A percentile compares a stretch with the other conserved stretches of the same genome.
These are phyloP conservation scores for Leptographium flavum DNA, from an alignment of 2,329 filamentous ascomycete genomes.

Conservation along the genomic window DNA sequence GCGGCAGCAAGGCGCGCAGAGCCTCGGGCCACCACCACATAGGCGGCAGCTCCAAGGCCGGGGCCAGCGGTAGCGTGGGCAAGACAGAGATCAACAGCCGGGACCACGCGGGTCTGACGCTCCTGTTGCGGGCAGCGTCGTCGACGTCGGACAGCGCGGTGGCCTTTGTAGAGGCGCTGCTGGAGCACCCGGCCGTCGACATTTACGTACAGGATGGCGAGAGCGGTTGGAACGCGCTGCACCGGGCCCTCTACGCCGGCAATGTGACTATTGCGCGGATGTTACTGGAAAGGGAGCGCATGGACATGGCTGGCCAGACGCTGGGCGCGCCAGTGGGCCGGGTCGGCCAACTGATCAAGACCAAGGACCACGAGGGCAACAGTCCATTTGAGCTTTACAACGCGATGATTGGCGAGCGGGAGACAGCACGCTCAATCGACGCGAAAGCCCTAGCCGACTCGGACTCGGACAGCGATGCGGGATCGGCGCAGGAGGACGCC, in stretches of 20 bases:
- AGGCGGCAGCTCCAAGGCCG: slow-evolving; percentile 22
- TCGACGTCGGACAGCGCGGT: slow-evolving; percentile 55
- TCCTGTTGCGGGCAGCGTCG: slow-evolving; percentile 73
- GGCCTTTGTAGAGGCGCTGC: slow-evolving; percentile 62
- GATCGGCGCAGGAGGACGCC: not conserved
- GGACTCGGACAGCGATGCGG: slow-evolving; percentile 1
- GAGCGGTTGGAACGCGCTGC: slow-evolving; percentile 90
- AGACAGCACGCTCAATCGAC: slow-evolving; percentile 41
- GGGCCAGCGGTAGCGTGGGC: slow-evolving; percentile 23
- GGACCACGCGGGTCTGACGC: slow-evolving; percentile 66
- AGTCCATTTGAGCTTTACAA: slow-evolving; percentile 90
- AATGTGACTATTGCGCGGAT: slow-evolving; percentile 76
- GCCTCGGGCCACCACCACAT: slow-evolving; percentile 30
- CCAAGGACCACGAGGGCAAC: slow-evolving; percentile 89
- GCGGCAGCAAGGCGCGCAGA: slow-evolving; percentile 29
- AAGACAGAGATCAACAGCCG: slow-evolving; percentile 69
- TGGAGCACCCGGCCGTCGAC: slow-evolving; percentile 73
- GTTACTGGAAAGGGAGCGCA: slow-evolving; percentile 64
- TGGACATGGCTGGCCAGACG: slow-evolving; percentile 46
- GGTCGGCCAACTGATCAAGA: slow-evolving; percentile 70
- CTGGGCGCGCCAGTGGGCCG: slow-evolving; percentile 42
- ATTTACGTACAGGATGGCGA: slow-evolving; percentile 78
- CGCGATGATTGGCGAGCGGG: slow-evolving; percentile 68
- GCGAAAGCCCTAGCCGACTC: not conserved
- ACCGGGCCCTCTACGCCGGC: slow-evolving; percentile 78